A percentile compares a stretch with the other conserved stretches of the same genome.
Conservation (phyloP, 495 filamentous ascomycete genomes). For the Neurospora sp. region DNA sequence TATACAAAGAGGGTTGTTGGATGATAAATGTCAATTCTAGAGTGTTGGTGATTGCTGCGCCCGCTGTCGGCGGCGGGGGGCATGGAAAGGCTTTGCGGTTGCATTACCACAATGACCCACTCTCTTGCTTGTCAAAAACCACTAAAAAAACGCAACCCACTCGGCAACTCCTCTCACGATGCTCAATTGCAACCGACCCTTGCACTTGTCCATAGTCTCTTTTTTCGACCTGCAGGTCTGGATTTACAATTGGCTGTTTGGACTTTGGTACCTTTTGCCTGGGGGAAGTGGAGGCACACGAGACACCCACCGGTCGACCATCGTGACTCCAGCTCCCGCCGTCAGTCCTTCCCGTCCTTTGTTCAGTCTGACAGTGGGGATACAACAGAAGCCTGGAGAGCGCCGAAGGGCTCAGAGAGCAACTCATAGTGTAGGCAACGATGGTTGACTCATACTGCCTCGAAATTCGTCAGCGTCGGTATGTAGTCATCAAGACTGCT, state of each 20-base stretch:
- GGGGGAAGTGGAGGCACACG: neutral
- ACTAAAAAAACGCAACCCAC: neutral
- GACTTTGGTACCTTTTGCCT: neutral
- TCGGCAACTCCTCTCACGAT: neutral
- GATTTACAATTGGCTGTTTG: neutral
- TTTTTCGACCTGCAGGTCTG: neutral
- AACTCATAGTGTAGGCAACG: neutral
- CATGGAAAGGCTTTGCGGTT: neutral
- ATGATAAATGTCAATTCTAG: neutral
- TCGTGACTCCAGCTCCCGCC: neutral
- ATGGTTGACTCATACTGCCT: neutral
- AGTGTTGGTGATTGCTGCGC: neutral
- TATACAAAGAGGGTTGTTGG: neutral
- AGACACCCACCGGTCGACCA: neutral
- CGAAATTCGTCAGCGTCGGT: neutral
- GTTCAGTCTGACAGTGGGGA: neutral
- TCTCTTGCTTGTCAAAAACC: neutral
- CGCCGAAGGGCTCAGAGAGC: neutral
- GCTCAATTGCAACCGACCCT: neutral
- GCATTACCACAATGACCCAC: neutral
- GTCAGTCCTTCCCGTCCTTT: neutral
- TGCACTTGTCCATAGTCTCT: neutral
- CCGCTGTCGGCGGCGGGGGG: neutral
- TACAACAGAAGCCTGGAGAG: neutral
- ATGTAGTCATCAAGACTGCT: neutral